Evolutionary conservation across 2,329 filamentous ascomycete species (phyloP), one percentile per base, ranked within the genome.

Genomic region (Chaetomiaceae sp.): DNA sequence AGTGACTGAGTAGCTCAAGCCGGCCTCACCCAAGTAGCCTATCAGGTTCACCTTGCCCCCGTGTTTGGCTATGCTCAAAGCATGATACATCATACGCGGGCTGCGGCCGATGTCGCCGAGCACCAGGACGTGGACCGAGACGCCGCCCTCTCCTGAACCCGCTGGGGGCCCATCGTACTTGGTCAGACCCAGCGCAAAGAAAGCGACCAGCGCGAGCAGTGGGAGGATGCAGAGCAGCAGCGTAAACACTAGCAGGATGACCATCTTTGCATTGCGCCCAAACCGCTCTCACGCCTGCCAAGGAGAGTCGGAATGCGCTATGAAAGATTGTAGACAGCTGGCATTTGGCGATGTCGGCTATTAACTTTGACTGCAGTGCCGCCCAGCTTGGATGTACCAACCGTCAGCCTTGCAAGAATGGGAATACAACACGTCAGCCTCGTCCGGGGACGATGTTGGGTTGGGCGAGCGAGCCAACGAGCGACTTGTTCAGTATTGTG

Each of bases 21-120:
- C 27, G 27, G 27, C 11, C 62, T 51, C 64, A 90, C 88, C 88
- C 62, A 84, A 74, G 63, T 96, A 97, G 37, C 91, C 93, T 56
- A 98, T 83, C 11, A 98, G 70, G 62, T 91, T 83, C 17, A 96
- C 91, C 27, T 76, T 75, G 6, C 82, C 84, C 19, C 88, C 88
- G 60, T 89, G 82, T 58, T 83, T 86, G 33, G 88, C 88, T 59
- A 97, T 82, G 63, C 91, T 97, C 56, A 95, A 72, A 17, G 91
- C 91, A 75, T 98, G 93, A 60, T 98, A 97, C 62, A 97, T 90
- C 91, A 98, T 98, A 47, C 93, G 88, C 40, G 93, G 93, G 63
- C 91, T 97, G 37, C 90, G 81, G 32, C 93, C 93, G 63, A 98
- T 90, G 62, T 98, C 93, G 36, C 93, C 93, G 22, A 98, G 77